Evolutionary conservation across 2,329 filamentous ascomycete species (phyloP).

Genomic region (Didymella exigua): DNA sequence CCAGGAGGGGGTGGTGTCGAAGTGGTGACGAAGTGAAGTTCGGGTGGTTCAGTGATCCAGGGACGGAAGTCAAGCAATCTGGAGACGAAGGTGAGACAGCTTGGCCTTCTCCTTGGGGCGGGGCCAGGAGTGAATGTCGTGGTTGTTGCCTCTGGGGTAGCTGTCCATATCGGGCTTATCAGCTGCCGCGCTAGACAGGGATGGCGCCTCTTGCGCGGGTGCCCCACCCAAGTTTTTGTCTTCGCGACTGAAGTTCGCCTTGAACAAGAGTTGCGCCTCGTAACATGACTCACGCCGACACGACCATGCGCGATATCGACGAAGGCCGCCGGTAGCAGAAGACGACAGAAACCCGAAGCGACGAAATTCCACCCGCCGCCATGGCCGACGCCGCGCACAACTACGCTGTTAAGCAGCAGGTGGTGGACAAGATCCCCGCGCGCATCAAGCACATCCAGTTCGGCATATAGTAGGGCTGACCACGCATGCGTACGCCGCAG

Average conservation of each 20-base stretch:
- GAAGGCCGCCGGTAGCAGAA: slow-evolving; percentile 25
- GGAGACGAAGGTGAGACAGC: slow-evolving; percentile 5
- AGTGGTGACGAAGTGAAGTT: slow-evolving; percentile 1
- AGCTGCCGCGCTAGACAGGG: slow-evolving; percentile 2
- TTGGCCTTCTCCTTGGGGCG: slow-evolving; percentile 1
- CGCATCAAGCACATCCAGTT: slow-evolving; percentile 93
- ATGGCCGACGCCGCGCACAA: slow-evolving; percentile 32
- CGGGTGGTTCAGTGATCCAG: not conserved
- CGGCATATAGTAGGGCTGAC: slow-evolving; percentile 72
- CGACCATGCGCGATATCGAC: slow-evolving; percentile 24
- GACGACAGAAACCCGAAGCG: not conserved
- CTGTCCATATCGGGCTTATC: slow-evolving; percentile 24
- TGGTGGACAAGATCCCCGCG: slow-evolving; percentile 86
- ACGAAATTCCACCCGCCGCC: slow-evolving; percentile 11
- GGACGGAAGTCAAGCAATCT: not conserved
- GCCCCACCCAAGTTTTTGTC: slow-evolving; percentile 27
- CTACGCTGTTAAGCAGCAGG: slow-evolving; percentile 74
- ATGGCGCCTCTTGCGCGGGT: slow-evolving; percentile 14
- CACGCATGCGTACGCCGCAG: not conserved
- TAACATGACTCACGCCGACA: slow-evolving; percentile 31
- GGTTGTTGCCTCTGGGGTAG: slow-evolving; percentile 7
- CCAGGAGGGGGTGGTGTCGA: not conserved
- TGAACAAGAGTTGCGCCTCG: slow-evolving; percentile 7
- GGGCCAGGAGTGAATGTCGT: slow-evolving; percentile 3
- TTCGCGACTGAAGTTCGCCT: slow-evolving; percentile 23